Percentiles rank a stretch among this genome's conserved stretches.
phyloP scores from a whole-genome alignment of 139 green algal species.

The Micractinium conductrix region DNA sequence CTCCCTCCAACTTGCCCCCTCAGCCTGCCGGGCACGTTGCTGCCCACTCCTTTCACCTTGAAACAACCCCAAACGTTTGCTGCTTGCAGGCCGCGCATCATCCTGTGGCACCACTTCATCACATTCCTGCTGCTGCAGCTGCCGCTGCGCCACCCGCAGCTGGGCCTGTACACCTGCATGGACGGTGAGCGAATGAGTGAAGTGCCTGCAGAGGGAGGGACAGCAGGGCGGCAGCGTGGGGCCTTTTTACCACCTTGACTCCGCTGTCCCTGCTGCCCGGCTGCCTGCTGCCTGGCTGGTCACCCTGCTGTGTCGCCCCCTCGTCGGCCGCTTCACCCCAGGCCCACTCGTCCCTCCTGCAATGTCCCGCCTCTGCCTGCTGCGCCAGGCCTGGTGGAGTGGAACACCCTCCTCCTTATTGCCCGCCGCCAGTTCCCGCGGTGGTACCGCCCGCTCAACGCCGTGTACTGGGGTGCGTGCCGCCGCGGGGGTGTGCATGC shows the following conservation, averaged over 20 bases:
- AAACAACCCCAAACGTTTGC: too few species aligned
- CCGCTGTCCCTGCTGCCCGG: not conserved
- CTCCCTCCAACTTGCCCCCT: too few species aligned
- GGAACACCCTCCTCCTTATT: conserved; percentile 34
- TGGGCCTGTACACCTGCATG: conserved; percentile 24
- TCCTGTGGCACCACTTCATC: conserved; percentile 20
- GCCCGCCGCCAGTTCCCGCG: conserved; percentile 22
- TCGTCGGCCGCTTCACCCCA: not conserved
- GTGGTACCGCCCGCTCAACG: conserved; percentile 17
- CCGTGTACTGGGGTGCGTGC: conserved; percentile 9
- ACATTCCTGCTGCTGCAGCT: conserved; percentile 36
- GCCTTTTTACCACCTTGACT: too few species aligned
- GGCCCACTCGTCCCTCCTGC: not conserved
- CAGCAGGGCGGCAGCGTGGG: too few species aligned
- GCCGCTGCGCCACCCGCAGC: conserved; percentile 24
- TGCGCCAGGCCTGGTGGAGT: conserved; percentile 9
- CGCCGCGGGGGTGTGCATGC: not conserved
- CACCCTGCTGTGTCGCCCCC: not conserved
- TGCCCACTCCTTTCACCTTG: not conserved
- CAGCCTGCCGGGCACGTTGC: not conserved
- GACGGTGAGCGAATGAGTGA: not conserved
- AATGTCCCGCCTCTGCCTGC: not conserved
- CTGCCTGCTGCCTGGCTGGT: not conserved
- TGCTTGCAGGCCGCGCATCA: conserved; percentile 10
- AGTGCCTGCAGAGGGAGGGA: not conserved